Conservation (phyloP, 1,284 basidiomycete species). For the Cystobasidium sp. region DNA sequence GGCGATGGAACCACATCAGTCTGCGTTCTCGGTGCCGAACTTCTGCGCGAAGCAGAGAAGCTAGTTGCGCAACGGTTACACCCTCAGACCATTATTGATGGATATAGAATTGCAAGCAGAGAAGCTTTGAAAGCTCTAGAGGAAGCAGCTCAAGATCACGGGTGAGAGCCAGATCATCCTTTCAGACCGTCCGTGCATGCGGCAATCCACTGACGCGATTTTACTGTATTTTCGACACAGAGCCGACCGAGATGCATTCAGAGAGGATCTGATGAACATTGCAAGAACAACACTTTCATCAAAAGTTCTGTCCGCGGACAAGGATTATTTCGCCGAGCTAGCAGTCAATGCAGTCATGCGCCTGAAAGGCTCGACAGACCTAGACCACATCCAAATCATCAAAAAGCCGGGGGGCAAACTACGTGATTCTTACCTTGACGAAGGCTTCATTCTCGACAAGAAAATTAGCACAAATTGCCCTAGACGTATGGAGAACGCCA, state of each 20-base stretch:
- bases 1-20: conserved; percentile 98
- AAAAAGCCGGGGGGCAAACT: conserved; percentile 99
- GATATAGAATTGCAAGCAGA: conserved; percentile 87
- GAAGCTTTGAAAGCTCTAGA: conserved; percentile 86
- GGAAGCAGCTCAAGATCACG: conserved; percentile 78
- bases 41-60: conserved; percentile 94
- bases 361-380: conserved; percentile 91
- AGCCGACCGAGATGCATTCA: conserved; percentile 74
- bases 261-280: conserved; percentile 92
- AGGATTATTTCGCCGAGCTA: conserved; percentile 97
- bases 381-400: conserved; percentile 99
- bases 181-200: not conserved
- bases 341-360: conserved; percentile 96
- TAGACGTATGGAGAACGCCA: conserved; percentile 91
- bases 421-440: conserved; percentile 96
- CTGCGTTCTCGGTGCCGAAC: conserved; percentile 88
- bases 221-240: conserved; percentile 58
- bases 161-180: conserved; percentile 59
- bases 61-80: conserved; percentile 91
- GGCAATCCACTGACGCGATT: not conserved
- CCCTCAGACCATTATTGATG: conserved; percentile 99
- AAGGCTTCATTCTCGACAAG: conserved; percentile 99
- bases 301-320: conserved; percentile 96
- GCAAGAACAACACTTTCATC: conserved; percentile 93
- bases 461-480: conserved; percentile 92